These are phyloP conservation scores for Pichia eremophila DNA, from an alignment of 805 yeast species.

Conservation along the genomic window DNA sequence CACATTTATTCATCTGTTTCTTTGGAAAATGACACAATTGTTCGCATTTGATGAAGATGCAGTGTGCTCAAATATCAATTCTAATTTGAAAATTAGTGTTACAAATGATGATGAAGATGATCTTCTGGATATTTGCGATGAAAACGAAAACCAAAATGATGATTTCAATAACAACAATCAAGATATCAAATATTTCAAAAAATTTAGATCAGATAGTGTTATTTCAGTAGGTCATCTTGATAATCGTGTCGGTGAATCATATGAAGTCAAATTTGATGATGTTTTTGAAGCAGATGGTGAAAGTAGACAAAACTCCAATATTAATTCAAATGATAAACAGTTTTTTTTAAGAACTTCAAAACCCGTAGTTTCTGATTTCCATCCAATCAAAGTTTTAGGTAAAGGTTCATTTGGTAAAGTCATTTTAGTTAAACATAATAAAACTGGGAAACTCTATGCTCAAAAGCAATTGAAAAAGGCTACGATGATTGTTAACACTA, in stretches of 20 bases:
- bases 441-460: slow-evolving; percentile 62
- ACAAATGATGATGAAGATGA: background rate
- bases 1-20: too few relatives aligned
- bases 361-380: slow-evolving; percentile 45
- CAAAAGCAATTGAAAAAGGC: slow-evolving; percentile 84
- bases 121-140: background rate
- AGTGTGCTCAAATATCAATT: slow-evolving; percentile 4
- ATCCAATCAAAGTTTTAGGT: slow-evolving; percentile 69
- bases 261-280: slow-evolving; percentile 38
- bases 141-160: background rate
- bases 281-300: slow-evolving; percentile 26
- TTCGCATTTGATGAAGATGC: slow-evolving; percentile 25
- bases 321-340: background rate
- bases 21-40: slow-evolving; percentile 15
- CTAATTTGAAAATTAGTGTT: slow-evolving; percentile 2
- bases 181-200: slow-evolving; percentile 16
- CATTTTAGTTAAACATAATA: slow-evolving; percentile 56
- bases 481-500: slow-evolving; percentile 49
- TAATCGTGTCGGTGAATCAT: slow-evolving; percentile 37
- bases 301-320: slow-evolving; percentile 14
- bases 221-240: slow-evolving; percentile 24
- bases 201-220: slow-evolving; percentile 22
- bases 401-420: slow-evolving; percentile 89
- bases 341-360: slow-evolving; percentile 7
- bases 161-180: background rate